Evolutionary conservation across 352 stramenopile genomes (phyloP).

Genomic region (Globisporangium lucens): DNA sequence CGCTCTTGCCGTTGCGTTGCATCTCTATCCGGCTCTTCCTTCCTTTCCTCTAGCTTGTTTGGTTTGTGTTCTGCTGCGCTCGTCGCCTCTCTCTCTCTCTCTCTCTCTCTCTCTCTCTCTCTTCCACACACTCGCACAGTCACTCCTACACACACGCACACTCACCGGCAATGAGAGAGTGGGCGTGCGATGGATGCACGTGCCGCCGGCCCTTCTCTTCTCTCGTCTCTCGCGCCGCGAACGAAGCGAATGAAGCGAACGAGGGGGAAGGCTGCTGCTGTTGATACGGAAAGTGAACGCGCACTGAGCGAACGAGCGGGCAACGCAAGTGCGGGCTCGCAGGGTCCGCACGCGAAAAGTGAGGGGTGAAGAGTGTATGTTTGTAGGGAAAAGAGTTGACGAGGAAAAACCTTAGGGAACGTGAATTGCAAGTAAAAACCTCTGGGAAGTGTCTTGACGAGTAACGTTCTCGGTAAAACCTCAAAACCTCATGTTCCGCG

Average conservation of each 20-base stretch:
- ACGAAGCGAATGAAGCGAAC: background rate
- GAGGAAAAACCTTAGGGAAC: background rate
- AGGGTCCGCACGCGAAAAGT: background rate
- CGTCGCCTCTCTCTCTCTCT: background rate
- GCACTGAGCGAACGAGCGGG: background rate
- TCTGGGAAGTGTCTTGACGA: background rate
- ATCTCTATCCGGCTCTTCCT: conserved; percentile 13
- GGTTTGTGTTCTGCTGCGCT: conserved; percentile 1
- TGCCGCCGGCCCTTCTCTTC: background rate
- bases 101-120: background rate
- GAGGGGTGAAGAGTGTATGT: background rate
- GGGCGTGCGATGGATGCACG: background rate
- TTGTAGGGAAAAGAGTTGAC: background rate
- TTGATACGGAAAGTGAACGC: conserved; percentile 11
- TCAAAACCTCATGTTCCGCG: background rate
- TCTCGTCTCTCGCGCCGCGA: background rate
- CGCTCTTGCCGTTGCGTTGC: conserved; percentile 32
- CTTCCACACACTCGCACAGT: background rate
- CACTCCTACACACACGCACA: background rate
- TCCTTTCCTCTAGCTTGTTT: conserved; percentile 1
- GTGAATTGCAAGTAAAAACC: background rate
- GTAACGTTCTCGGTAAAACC: background rate
- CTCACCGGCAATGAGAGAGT: background rate
- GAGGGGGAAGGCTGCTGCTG: conserved; percentile 4
- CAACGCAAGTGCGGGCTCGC: background rate